Evolutionary conservation across 2,329 filamentous ascomycete species (phyloP).

Genomic region (Penicillium expansum): DNA sequence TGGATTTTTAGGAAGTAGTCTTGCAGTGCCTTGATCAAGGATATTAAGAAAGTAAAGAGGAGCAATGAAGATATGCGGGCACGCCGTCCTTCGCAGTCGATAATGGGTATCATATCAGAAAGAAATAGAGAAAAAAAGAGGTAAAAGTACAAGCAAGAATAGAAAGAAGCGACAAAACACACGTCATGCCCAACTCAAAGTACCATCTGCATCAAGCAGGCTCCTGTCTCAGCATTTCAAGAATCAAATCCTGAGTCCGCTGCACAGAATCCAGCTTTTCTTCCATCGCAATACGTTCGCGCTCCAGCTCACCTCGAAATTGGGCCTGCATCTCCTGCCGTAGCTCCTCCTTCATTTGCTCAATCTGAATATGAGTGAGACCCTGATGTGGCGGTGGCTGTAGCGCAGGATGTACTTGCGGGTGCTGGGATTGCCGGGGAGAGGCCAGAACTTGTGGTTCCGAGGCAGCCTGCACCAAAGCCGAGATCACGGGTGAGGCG

Average conservation of each 20-base stretch:
- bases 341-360: slow-evolving; percentile 33
- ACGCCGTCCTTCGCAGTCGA: background rate
- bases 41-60: background rate
- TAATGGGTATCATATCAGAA: slow-evolving; percentile 24
- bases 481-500: slow-evolving; percentile 26
- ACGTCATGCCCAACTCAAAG: background rate
- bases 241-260: slow-evolving; percentile 42
- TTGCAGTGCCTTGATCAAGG: background rate
- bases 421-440: background rate
- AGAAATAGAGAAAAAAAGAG: background rate
- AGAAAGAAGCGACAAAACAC: background rate
- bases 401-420: background rate
- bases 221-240: slow-evolving; percentile 41
- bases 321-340: slow-evolving; percentile 35
- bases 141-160: background rate
- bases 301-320: slow-evolving; percentile 34
- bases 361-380: slow-evolving; percentile 13
- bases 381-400: background rate
- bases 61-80: background rate
- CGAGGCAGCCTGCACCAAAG: slow-evolving; percentile 21
- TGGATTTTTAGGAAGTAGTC: background rate
- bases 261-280: slow-evolving; percentile 40
- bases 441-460: background rate
- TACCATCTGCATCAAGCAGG: slow-evolving; percentile 25
- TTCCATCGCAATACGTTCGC: slow-evolving; percentile 33